Conservation (phyloP, 139 green algal species). For the Picocystis salinarum region DNA sequence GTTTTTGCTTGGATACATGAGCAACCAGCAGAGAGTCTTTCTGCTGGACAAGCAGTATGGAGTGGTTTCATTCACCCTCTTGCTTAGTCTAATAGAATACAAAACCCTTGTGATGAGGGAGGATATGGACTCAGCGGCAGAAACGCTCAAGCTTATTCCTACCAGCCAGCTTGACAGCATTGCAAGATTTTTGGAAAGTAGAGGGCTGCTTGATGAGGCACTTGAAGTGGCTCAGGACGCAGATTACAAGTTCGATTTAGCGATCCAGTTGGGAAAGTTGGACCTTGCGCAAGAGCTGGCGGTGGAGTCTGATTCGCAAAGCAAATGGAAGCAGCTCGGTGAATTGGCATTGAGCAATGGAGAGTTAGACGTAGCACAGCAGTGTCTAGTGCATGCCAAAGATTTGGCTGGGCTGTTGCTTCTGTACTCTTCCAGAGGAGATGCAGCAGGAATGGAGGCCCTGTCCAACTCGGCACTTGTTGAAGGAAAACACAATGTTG, state of each 20-base stretch:
- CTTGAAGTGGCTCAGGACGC: constrained; percentile 74
- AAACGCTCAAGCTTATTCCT: constrained; percentile 36
- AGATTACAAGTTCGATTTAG: constrained; percentile 84
- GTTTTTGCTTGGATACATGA: constrained; percentile 94
- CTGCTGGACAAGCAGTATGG: constrained; percentile 76
- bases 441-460: constrained; percentile 16
- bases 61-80: constrained; percentile 7
- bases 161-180: constrained; percentile 51
- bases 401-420: constrained; percentile 81
- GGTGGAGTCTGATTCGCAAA: constrained; percentile 35
- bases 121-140: constrained; percentile 44
- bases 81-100: constrained; percentile 90
- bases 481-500: constrained; percentile 63
- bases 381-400: constrained; percentile 45
- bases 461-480: constrained; percentile 11
- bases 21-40: constrained; percentile 67
- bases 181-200: constrained; percentile 82
- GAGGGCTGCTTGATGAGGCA: constrained; percentile 57
- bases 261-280: constrained; percentile 70
- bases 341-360: constrained; percentile 32
- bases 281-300: constrained; percentile 58
- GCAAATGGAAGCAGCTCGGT: constrained; percentile 87
- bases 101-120: constrained; percentile 69
- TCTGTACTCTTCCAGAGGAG: constrained; percentile 31
- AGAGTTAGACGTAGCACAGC: constrained; percentile 41